Conservation (phyloP, 805 yeast genomes). For the Wickerhamomyces pijperi region DNA sequence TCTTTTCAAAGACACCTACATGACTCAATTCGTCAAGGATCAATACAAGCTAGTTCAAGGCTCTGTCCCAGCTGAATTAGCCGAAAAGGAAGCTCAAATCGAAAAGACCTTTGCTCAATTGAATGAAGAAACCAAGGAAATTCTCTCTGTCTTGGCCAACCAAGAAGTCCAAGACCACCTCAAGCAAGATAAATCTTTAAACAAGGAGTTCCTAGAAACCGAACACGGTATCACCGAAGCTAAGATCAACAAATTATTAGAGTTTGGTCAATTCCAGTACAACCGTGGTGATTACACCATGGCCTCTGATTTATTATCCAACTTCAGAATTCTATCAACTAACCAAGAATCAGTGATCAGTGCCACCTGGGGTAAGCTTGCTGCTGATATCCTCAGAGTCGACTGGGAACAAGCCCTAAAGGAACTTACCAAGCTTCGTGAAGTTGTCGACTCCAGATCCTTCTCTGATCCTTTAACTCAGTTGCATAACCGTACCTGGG, state of each 20-base stretch:
- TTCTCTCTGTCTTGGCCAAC: constrained; percentile 33
- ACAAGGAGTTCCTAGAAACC: constrained; percentile 33
- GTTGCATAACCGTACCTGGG: constrained; percentile 55
- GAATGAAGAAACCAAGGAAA: constrained; percentile 32
- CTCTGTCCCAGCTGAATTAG: constrained; percentile 30
- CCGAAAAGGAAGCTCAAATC: constrained; percentile 28
- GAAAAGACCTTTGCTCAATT: constrained; percentile 26
- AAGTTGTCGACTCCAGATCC: constrained; percentile 44
- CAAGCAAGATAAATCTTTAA: constrained; percentile 44
- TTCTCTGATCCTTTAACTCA: constrained; percentile 43
- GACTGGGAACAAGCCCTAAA: constrained; percentile 43
- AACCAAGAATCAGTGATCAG: constrained; percentile 37
- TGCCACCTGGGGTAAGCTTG: constrained; percentile 63
- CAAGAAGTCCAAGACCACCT: constrained; percentile 41
- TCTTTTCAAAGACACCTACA: constrained; percentile 44
- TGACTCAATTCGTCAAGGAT: constrained; percentile 38
- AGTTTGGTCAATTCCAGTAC: constrained; percentile 52
- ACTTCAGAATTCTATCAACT: constrained; percentile 44
- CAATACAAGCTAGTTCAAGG: constrained; percentile 32
- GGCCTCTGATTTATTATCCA: constrained; percentile 47
- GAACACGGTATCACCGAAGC: constrained; percentile 35
- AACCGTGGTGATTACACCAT: constrained; percentile 51
- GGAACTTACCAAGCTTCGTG: constrained; percentile 44
- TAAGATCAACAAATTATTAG: constrained; percentile 38
- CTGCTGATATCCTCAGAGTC: constrained; percentile 42